Evolutionary conservation across 2,329 filamentous ascomycete species (phyloP), one percentile per base, ranked within the genome.

Genomic region (Fusarium guadeloupense): DNA sequence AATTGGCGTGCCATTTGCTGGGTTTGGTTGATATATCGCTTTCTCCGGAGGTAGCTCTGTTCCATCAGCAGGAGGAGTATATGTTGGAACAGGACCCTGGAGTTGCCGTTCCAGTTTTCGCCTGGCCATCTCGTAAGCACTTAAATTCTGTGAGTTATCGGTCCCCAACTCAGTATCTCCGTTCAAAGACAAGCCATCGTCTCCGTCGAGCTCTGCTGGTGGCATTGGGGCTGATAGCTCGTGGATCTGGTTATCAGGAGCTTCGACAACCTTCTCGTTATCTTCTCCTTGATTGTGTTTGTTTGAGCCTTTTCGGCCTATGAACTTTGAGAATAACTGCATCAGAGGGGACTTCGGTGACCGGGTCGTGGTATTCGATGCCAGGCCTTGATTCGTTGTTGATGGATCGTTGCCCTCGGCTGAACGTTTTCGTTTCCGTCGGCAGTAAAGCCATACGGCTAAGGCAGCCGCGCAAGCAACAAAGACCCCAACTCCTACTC

Each of bases 101-200:
- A 83, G 76, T 54, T 84, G 81, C 40, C 77, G 76, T 14, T 83
- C 81, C 25, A 85, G 67, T 68, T 83, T 85, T 52, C 77, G 75
- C 55, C 79, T 75, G 1, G 81, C 80, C 12, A 78, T 64, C 53
- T 87, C 83, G 56, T 86, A 87, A 2, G 80, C 74, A 35, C 75
- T 81, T 30, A 81, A 54, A 17, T 72, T 72, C 4, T 76, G 72
- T 0, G 75, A 73, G 26, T 76, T 75, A 20, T 78, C 75, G 1
- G 75, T 77, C 1, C 76, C 77, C 6, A 81, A 61, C 33, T 80
- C 77, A 1, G 76, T 77, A 2, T 78, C 77, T 12, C 74, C 75
- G 13, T 76, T 69, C 37, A 74, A 69, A 6, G 74, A 78, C 40
- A 70, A 69, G 9, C 71, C 73, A 41, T 79, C 74, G 10, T 72